Evolutionary conservation across 140 eudicot species (phyloP).

Genomic region (Erigeron philadelphicus): DNA sequence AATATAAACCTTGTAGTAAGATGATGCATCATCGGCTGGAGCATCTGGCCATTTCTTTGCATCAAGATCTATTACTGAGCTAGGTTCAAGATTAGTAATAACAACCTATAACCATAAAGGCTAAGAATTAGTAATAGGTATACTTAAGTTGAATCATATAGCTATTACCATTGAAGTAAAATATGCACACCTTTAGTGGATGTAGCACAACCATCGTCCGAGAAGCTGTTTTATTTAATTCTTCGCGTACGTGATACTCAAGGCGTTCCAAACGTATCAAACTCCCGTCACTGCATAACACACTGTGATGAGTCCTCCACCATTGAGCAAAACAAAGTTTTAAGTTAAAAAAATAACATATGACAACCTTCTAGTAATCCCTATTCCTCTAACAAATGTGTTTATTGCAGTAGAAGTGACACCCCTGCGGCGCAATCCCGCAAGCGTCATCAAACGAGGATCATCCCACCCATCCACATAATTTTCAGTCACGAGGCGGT

Average conservation of each 20-base stretch:
- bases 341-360: background rate
- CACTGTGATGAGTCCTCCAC: conserved; percentile 10
- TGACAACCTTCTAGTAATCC: conserved; percentile 85
- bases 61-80: conserved; percentile 64
- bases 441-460: conserved; percentile 94
- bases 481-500: conserved; percentile 81
- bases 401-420: conserved; percentile 79
- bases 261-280: conserved; percentile 72
- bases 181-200: conserved; percentile 71
- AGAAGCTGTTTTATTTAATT: conserved; percentile 78
- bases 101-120: conserved; percentile 54
- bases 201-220: conserved; percentile 83
- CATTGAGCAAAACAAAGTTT: background rate
- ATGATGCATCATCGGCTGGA: conserved; percentile 66
- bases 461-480: conserved; percentile 99
- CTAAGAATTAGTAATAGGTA: conserved; percentile 4
- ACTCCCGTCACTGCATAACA: conserved; percentile 68
- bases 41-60: conserved; percentile 99
- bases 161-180: background rate
- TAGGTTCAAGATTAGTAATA: conserved; percentile 75
- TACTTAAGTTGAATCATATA: background rate
- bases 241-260: conserved; percentile 87
- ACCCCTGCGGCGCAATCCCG: conserved; percentile 94
- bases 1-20: conserved; percentile 63
- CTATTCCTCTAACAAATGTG: conserved; percentile 82